These are phyloP conservation scores for Leishmania lainsoni DNA, from an alignment of 208 protist genomes.

Conservation along the genomic window DNA sequence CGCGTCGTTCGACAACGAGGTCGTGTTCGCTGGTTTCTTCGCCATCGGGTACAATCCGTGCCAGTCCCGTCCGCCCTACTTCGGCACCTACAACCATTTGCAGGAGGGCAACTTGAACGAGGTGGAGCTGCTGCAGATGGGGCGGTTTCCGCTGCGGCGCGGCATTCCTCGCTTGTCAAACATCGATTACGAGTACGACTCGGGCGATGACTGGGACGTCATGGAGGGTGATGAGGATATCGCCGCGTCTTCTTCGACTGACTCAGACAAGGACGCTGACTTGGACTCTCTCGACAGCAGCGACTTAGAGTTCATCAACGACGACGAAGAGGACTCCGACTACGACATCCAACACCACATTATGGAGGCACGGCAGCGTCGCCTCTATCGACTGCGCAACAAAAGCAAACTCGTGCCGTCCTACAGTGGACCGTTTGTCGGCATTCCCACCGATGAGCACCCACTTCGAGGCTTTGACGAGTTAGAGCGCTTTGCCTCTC, in stretches of 20 bases:
- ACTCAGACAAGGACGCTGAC: slow-evolving; percentile 20
- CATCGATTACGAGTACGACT: slow-evolving; percentile 91
- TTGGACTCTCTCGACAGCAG: slow-evolving; percentile 49
- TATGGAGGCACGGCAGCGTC: slow-evolving; percentile 76
- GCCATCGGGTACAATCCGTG: slow-evolving; percentile 88
- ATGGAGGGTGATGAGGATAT: slow-evolving; percentile 82
- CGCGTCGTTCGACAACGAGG: slow-evolving; percentile 62
- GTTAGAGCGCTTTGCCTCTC: slow-evolving; percentile 50
- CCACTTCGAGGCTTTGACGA: slow-evolving; percentile 71
- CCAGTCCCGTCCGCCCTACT: slow-evolving; percentile 84
- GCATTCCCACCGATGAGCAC: slow-evolving; percentile 58
- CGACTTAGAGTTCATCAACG: slow-evolving; percentile 83
- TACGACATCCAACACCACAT: slow-evolving; percentile 72
- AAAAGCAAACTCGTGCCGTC: slow-evolving; percentile 84
- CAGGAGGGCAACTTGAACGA: slow-evolving; percentile 56
- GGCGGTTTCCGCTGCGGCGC: slow-evolving; percentile 45
- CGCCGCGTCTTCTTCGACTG: slow-evolving; percentile 36
- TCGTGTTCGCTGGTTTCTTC: slow-evolving; percentile 76
- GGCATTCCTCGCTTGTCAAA: slow-evolving; percentile 72
- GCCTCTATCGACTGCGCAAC: slow-evolving; percentile 66
- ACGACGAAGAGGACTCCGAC: slow-evolving; percentile 74
- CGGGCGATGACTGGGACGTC: slow-evolving; percentile 87
- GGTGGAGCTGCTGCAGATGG: slow-evolving; percentile 61
- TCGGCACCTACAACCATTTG: slow-evolving; percentile 80
- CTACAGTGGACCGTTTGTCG: slow-evolving; percentile 83